Conservation (phyloP, 2,329 filamentous ascomycete genomes). For the Fusarium sp. region DNA sequence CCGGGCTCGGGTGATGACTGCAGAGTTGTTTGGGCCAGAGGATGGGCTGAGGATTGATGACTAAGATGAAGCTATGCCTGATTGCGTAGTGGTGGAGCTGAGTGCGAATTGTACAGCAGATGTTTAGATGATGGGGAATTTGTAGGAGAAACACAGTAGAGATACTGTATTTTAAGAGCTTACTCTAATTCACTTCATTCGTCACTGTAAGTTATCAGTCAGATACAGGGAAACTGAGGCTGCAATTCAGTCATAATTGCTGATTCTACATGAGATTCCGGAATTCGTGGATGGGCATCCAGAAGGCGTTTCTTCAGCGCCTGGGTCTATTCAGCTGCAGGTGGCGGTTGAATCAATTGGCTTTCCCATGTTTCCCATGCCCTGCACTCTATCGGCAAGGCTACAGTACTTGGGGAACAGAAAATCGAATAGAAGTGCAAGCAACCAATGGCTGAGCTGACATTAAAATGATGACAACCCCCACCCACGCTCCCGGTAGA, state of each 20-base stretch:
- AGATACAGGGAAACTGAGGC: not conserved
- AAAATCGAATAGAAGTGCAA: conserved; percentile 1
- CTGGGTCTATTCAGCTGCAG: not conserved
- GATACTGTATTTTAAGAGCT: conserved; percentile 41
- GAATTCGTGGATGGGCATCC: not conserved
- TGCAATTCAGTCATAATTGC: not conserved
- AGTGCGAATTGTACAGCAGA: conserved; percentile 47
- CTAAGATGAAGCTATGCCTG: conserved; percentile 49
- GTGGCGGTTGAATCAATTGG: not conserved
- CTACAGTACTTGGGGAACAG: conserved; percentile 5
- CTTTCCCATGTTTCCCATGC: not conserved
- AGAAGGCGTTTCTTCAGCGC: not conserved
- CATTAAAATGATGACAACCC: conserved; percentile 31
- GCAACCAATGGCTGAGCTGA: conserved; percentile 28
- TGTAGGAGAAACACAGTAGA: conserved; percentile 32
- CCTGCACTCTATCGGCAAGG: conserved; percentile 23
- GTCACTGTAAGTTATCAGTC: conserved; percentile 20
- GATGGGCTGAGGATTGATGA: conserved; percentile 51
- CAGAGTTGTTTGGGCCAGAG: conserved; percentile 48
- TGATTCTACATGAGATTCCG: not conserved
- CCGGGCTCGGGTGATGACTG: conserved; percentile 48
- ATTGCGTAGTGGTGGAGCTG: conserved; percentile 37
- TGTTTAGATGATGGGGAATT: not conserved
- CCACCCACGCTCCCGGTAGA: conserved; percentile 21
- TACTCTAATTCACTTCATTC: conserved; percentile 44